These are phyloP conservation scores for Mucor mucedo DNA, from an alignment of 371 early-diverging fungal species.

Conservation along the genomic window DNA sequence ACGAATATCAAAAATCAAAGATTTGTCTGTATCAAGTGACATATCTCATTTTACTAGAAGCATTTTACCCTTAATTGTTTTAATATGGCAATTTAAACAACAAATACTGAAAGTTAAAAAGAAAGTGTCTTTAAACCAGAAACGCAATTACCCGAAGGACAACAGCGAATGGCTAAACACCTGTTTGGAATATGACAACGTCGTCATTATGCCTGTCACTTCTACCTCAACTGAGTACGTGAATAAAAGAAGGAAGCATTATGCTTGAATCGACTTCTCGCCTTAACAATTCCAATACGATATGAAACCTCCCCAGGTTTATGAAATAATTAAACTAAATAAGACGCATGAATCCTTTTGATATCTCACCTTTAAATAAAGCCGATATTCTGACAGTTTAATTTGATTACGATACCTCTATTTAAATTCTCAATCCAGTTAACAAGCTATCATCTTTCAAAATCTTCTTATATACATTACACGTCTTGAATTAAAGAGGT, in stretches of 20 bases:
- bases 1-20: slow-evolving; percentile 15
- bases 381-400: too few species aligned
- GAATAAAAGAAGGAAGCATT: not conserved
- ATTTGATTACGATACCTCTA: too few species aligned
- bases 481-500: too few species aligned
- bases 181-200: slow-evolving; percentile 7
- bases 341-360: too few species aligned
- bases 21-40: slow-evolving; percentile 12
- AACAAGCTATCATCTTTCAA: too few species aligned
- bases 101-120: slow-evolving; percentile 17
- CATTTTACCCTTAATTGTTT: slow-evolving; percentile 16
- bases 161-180: slow-evolving; percentile 10
- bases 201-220: slow-evolving; percentile 7
- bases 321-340: too few species aligned
- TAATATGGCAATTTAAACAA: slow-evolving; percentile 20
- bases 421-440: too few species aligned
- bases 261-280: too few species aligned
- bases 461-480: too few species aligned
- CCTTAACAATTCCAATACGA: too few species aligned
- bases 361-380: too few species aligned
- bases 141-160: slow-evolving; percentile 5
- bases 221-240: slow-evolving; percentile 11
- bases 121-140: not conserved
- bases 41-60: slow-evolving; percentile 12
- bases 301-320: too few species aligned